These are phyloP conservation scores for Ophiostoma populinum DNA, from an alignment of 2,329 filamentous ascomycete genomes.

Conservation along the genomic window DNA sequence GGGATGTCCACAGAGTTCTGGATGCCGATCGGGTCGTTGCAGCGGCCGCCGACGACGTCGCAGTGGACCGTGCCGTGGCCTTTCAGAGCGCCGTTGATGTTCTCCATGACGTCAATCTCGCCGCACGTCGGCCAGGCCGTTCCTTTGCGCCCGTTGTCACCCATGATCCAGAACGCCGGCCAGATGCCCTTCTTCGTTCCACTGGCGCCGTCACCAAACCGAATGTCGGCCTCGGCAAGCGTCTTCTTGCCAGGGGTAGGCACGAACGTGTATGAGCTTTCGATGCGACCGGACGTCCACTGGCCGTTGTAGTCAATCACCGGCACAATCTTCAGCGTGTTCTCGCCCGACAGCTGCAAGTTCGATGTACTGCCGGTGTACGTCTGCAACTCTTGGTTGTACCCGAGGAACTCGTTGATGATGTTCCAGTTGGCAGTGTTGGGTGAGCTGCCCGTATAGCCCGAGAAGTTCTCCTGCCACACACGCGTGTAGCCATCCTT, in stretches of 20 bases:
- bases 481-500: constrained; percentile 24
- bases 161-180: constrained; percentile 39
- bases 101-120: constrained; percentile 37
- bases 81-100: constrained; percentile 26
- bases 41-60: constrained; percentile 26
- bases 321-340: constrained; percentile 34
- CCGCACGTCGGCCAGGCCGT: constrained; percentile 30
- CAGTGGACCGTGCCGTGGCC: constrained; percentile 33
- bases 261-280: constrained; percentile 27
- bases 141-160: constrained; percentile 26
- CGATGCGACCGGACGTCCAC: constrained; percentile 36
- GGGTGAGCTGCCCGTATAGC: constrained; percentile 21
- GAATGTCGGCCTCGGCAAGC: constrained; percentile 25
- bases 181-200: constrained; percentile 31
- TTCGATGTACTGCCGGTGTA: constrained; percentile 28
- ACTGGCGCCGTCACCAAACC: constrained; percentile 22
- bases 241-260: constrained; percentile 25
- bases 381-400: constrained; percentile 31
- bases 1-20: constrained; percentile 21
- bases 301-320: constrained; percentile 14
- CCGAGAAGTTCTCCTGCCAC: constrained; percentile 29
- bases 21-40: constrained; percentile 29
- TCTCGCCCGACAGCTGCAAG: constrained; percentile 31
- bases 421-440: constrained; percentile 28
- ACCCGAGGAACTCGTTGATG: constrained; percentile 23